These are phyloP conservation scores for Arabidopsis suecica DNA, from an alignment of 345 rosid species.

Conservation along the genomic window DNA sequence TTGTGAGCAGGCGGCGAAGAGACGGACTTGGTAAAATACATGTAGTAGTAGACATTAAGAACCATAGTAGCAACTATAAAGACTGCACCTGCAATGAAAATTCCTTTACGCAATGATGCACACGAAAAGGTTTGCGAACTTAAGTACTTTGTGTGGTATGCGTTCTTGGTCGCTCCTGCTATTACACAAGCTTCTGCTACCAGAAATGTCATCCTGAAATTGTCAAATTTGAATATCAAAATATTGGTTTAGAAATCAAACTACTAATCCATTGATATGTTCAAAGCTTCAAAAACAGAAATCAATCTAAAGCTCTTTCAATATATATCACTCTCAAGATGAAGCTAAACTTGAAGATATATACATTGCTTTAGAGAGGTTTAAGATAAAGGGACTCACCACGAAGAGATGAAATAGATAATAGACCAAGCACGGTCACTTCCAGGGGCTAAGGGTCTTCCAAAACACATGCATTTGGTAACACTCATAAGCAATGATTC, in stretches of 20 bases:
- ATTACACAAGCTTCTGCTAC: constrained; percentile 91
- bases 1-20: constrained; percentile 62
- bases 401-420: constrained; percentile 82
- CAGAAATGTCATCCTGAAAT: constrained; percentile 73
- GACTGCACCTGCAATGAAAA: constrained; percentile 90
- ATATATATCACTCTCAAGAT: background rate
- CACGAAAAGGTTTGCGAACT: constrained; percentile 83
- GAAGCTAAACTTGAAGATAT: background rate
- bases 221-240: background rate
- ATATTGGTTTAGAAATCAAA: background rate
- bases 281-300: background rate
- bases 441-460: constrained; percentile 83
- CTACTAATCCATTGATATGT: background rate
- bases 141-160: constrained; percentile 92
- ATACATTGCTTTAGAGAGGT: too few species aligned
- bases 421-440: constrained; percentile 94
- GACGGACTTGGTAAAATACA: constrained; percentile 79
- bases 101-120: constrained; percentile 80
- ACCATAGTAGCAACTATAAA: constrained; percentile 89
- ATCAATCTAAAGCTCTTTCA: background rate
- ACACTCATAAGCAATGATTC: constrained; percentile 92
- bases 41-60: constrained; percentile 86
- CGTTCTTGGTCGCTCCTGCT: constrained; percentile 91
- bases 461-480: constrained; percentile 95
- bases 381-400: constrained; percentile 50